Conservation (phyloP, 2,329 filamentous ascomycete genomes). For the Microcyclospora pomicola region DNA sequence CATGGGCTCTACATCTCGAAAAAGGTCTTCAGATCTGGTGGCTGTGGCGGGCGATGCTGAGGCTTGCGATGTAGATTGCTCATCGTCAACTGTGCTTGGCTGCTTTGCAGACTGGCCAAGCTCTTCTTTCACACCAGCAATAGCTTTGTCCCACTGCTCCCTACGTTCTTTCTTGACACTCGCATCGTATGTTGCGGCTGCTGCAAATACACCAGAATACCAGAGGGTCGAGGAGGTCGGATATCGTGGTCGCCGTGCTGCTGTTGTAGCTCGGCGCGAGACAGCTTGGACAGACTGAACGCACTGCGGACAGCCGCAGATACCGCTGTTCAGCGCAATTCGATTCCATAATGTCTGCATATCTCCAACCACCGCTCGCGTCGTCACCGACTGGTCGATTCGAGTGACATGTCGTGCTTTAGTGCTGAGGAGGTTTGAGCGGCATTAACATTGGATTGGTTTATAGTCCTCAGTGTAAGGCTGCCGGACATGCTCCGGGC, state of each 20-base stretch:
- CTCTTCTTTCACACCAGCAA: conserved; percentile 41
- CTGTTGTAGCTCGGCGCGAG: conserved; percentile 38
- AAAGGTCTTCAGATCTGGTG: conserved; percentile 4
- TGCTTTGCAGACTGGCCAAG: conserved; percentile 19
- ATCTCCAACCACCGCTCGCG: background rate
- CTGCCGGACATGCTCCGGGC: too few species aligned
- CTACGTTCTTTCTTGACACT: conserved; percentile 43
- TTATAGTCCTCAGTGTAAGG: too few species aligned
- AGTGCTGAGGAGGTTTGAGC: too few species aligned
- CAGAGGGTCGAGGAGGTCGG: conserved; percentile 45
- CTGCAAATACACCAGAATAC: conserved; percentile 54
- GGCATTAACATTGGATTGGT: too few species aligned
- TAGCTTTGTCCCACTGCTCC: conserved; percentile 46
- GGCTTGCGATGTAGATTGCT: too few species aligned
- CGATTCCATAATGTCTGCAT: conserved; percentile 61
- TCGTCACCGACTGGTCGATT: background rate
- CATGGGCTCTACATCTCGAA: conserved; percentile 9
- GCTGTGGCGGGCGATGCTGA: too few species aligned
- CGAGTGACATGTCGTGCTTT: too few species aligned
- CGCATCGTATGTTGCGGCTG: conserved; percentile 50
- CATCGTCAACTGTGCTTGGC: too few species aligned
- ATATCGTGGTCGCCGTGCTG: conserved; percentile 35
- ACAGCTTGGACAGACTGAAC: conserved; percentile 33
- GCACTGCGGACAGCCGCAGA: conserved; percentile 51
- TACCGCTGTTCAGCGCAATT: conserved; percentile 45